Evolutionary conservation across 2,329 filamentous ascomycete genomes (phyloP), one percentile per base, ranked within the genome.

Genomic region (Scytalidium lignicola): DNA sequence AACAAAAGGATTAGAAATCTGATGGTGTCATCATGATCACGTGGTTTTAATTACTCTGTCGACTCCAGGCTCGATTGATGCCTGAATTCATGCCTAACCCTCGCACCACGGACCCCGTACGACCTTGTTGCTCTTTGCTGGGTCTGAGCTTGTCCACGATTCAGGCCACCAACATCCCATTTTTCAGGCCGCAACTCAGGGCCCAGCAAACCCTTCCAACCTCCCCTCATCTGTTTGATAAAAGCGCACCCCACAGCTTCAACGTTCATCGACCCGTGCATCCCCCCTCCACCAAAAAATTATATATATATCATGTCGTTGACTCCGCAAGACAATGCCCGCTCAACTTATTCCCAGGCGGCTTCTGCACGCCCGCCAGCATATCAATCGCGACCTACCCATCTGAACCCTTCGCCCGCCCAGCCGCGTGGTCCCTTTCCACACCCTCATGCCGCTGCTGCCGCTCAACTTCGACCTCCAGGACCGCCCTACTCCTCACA

Each of bases 401-500:
- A 37, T 37, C 32, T 37, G 32, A 53, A 51, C n/a, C 54, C 56
- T 20, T 58, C 56, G n/a, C 56, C 58, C 15, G 29, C 46, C 10
- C 46, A 47, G 37, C 23, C 15, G 46, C 46, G 26, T 37, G 41
- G 21, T 29, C 46, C 23, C 23, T 37, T 23, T 37, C 41, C 22
- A 18, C 26, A 43, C 41, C 46, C 37, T 51, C 57, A 37, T 17
- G 26, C 59, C 59, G 41, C 59, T 56, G 41, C 51, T 46, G 28
- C 49, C 52, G 29, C 49, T 48, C 50, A 52, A 32, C 51, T 29
- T 43, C 59, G 56, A 42, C 57, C 56, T 42, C 58, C 52, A 26
- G 41, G 41, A 20, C 50, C 58, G 4, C 57, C 62, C 19, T 64
- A 64, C 48, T 51, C 58, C 59, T 5, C 62, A 60, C 28, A 63